Percentiles rank a stretch among this genome's conserved stretches.
These are phyloP conservation scores for Lachancea nothofagi DNA, from an alignment of 805 yeast genomes.

Conservation along the genomic window DNA sequence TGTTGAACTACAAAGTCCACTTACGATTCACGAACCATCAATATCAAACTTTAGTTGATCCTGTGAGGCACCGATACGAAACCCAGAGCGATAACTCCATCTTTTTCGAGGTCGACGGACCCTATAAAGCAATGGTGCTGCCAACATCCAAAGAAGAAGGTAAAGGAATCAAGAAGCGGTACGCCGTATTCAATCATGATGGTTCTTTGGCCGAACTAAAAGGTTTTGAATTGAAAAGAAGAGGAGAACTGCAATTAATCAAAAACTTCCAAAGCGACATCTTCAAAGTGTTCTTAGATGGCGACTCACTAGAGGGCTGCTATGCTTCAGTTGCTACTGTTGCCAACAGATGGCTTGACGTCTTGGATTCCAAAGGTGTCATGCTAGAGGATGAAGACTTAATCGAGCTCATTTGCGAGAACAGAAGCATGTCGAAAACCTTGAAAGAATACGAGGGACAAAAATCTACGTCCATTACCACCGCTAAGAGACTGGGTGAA, in stretches of 20 bases:
- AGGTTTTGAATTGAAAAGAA: conserved; percentile 92
- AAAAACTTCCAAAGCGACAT: conserved; percentile 94
- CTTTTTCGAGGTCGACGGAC: conserved; percentile 98
- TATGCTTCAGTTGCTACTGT: conserved; percentile 86
- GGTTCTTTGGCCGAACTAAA: conserved; percentile 92
- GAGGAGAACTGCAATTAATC: conserved; percentile 91
- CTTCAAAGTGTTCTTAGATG: conserved; percentile 85
- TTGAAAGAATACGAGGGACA: conserved; percentile 83
- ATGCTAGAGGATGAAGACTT: conserved; percentile 91
- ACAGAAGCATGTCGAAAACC: conserved; percentile 90
- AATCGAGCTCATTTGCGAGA: conserved; percentile 91
- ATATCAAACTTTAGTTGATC: conserved; percentile 80
- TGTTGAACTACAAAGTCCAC: conserved; percentile 92
- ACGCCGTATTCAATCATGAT: conserved; percentile 94
- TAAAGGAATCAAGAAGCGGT: conserved; percentile 90
- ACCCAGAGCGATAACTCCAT: conserved; percentile 87
- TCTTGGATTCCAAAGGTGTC: conserved; percentile 77
- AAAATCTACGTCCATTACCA: conserved; percentile 92
- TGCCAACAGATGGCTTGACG: conserved; percentile 95
- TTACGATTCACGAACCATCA: conserved; percentile 88
- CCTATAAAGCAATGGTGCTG: conserved; percentile 92
- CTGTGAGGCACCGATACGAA: conserved; percentile 59
- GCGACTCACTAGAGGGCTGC: conserved; percentile 70
- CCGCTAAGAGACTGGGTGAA: conserved; percentile 89
- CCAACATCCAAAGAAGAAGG: conserved; percentile 98